Evolutionary conservation across 164 flowering plant species (phyloP), one percentile per base, ranked within the genome.

Genomic region (Vitis cinerea): DNA sequence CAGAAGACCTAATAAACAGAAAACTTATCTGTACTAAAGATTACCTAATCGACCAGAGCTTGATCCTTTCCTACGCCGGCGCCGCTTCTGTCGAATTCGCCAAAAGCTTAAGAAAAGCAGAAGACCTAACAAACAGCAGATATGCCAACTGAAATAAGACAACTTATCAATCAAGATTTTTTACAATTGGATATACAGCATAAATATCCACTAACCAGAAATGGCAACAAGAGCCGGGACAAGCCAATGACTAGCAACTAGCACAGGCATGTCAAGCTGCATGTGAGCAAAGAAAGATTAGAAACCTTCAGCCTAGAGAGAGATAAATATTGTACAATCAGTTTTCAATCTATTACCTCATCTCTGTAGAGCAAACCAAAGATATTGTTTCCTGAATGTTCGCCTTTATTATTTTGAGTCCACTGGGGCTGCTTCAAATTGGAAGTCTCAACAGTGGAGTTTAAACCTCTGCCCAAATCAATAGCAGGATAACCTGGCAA

Each of bases 231-330:
- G 64, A 31, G 84, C 81, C 69, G 97, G 98, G 51, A 89, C 65
- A 67, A 96, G 79, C 98, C 99, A 93, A 68, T 86, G 97, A 71
- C 84, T 87, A 56, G 86, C 79, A 75, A 85, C 86, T 11, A 85
- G 74, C 63, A 81, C 79, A 1, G 90, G 94, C 80, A 77, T 67
- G 71, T 93, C 97, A 67, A 84, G 78, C 99, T 96, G 95, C 85
- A 80, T 68, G 61, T 4, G 13, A 61, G 14, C 9, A 68, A 30
- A 23, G 8, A 12, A 0, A 29, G 31, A 71, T 15, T 58, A 16
- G n/a, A 4, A 10, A 50, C 13, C 29, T 10, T 56, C 23, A 51
- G 19, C 4, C 44, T 17, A 12, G 49, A 64, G 37, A 60, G 3
- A 6, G 31, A 29, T 12, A 51, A 51, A 11, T 3, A 37, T 3